Evolutionary conservation across 140 eudicot species (phyloP).

Genomic region (Cichorium intybus): DNA sequence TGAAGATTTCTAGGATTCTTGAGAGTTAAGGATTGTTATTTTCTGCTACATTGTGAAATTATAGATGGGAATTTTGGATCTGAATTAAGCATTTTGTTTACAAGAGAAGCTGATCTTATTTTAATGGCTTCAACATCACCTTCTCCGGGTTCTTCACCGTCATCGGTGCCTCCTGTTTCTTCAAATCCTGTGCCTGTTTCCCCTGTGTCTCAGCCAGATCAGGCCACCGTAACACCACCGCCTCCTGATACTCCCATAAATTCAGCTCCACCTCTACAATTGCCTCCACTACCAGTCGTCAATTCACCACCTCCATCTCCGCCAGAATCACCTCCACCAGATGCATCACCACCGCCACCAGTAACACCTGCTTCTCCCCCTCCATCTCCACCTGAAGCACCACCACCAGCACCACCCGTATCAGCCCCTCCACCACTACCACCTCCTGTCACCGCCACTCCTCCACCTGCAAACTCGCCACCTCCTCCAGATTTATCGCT

Average conservation of each 20-base stretch:
- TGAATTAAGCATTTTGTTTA: slow-evolving; percentile 13
- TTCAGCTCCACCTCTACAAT: slow-evolving; percentile 34
- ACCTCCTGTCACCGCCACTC: slow-evolving; percentile 44
- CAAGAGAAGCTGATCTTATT: background rate
- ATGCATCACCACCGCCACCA: slow-evolving; percentile 32
- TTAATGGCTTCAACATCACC: slow-evolving; percentile 56
- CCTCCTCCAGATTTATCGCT: slow-evolving; percentile 34
- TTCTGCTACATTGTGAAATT: slow-evolving; percentile 30
- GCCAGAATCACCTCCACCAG: slow-evolving; percentile 36
- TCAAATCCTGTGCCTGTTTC: slow-evolving; percentile 26
- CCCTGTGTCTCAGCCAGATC: slow-evolving; percentile 28
- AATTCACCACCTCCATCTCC: slow-evolving; percentile 38
- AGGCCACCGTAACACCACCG: slow-evolving; percentile 30
- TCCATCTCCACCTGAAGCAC: slow-evolving; percentile 39
- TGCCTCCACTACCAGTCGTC: slow-evolving; percentile 27
- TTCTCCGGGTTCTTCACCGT: slow-evolving; percentile 51
- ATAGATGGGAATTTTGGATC: slow-evolving; percentile 24
- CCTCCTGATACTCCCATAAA: slow-evolving; percentile 24
- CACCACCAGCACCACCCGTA: slow-evolving; percentile 32
- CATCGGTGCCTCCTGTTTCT: slow-evolving; percentile 31
- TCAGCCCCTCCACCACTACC: slow-evolving; percentile 40
- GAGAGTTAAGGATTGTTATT: slow-evolving; percentile 10
- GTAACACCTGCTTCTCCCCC: slow-evolving; percentile 44
- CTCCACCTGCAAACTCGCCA: slow-evolving; percentile 46
- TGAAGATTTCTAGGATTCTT: slow-evolving; percentile 17